Conservation (phyloP, 805 yeast species). For the Zygosaccharomyces pseudorouxii region DNA sequence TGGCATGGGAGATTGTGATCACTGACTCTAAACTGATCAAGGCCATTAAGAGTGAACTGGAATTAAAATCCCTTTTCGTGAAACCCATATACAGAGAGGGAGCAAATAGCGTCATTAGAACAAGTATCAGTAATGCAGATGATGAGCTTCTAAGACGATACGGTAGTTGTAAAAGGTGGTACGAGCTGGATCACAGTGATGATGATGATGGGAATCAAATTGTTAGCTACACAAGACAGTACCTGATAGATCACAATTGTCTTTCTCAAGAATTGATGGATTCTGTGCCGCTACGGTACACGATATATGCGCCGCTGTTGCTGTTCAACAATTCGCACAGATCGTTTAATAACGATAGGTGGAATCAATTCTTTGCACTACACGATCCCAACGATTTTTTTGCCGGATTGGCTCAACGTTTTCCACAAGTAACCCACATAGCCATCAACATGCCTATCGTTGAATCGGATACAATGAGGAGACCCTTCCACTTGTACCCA, state of each 20-base stretch:
- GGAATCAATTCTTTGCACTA: slow-evolving; percentile 32
- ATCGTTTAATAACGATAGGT: slow-evolving; percentile 40
- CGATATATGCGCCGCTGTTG: slow-evolving; percentile 63
- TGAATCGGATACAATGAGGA: slow-evolving; percentile 50
- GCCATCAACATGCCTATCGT: slow-evolving; percentile 70
- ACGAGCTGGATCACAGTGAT: not conserved
- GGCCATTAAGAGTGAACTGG: slow-evolving; percentile 25
- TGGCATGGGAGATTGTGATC: slow-evolving; percentile 25
- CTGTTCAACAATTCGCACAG: slow-evolving; percentile 44
- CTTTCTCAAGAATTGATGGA: slow-evolving; percentile 11
- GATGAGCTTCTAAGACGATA: slow-evolving; percentile 8
- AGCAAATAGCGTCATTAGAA: slow-evolving; percentile 20
- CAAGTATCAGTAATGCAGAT: slow-evolving; percentile 13
- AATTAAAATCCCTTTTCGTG: slow-evolving; percentile 16
- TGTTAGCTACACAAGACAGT: slow-evolving; percentile 8
- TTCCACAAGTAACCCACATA: slow-evolving; percentile 47
- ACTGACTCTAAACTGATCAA: slow-evolving; percentile 20
- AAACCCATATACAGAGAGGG: slow-evolving; percentile 24
- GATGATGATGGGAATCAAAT: slow-evolving; percentile 6
- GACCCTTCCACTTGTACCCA: slow-evolving; percentile 59
- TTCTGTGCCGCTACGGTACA: slow-evolving; percentile 42
- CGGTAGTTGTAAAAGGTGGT: slow-evolving; percentile 6
- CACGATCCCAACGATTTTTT: slow-evolving; percentile 15
- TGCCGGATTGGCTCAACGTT: slow-evolving; percentile 21
- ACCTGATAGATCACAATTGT: slow-evolving; percentile 2